Evolutionary conservation across 176 grass and related monocot species (phyloP).

Genomic region (sorghum (Sorghum bicolor)): DNA sequence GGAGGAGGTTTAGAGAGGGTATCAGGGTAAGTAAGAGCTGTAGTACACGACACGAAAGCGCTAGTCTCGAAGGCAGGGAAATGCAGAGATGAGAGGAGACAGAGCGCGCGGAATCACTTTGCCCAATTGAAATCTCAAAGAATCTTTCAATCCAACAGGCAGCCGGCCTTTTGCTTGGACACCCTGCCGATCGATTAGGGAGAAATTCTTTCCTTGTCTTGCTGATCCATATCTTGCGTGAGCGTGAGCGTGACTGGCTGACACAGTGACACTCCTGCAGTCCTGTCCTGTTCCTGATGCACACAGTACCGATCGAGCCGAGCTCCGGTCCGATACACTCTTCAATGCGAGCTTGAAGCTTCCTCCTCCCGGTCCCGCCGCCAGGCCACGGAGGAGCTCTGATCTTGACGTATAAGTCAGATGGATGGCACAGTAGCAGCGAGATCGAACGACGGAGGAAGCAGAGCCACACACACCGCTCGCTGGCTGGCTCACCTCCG

Average conservation of each 20-base stretch:
- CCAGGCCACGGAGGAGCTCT: not conserved
- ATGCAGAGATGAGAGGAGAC: conserved; percentile 15
- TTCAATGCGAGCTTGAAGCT: not conserved
- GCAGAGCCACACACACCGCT: not conserved
- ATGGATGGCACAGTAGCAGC: not conserved
- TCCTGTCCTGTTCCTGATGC: no score
- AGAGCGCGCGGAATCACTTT: conserved; percentile 50
- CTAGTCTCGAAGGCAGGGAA: conserved; percentile 22
- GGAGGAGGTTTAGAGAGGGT: not conserved
- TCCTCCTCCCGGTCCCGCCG: no score
- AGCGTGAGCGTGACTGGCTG: not conserved
- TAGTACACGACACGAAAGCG: conserved; percentile 16
- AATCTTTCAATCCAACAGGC: conserved; percentile 18
- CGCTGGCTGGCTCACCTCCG: not conserved
- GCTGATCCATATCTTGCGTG: not conserved
- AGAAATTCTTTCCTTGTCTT: not conserved
- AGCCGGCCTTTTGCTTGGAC: not conserved
- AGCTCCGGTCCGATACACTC: not conserved
- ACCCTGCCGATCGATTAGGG: not conserved
- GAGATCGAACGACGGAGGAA: not conserved
- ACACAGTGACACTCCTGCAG: no score
- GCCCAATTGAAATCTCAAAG: conserved; percentile 33
- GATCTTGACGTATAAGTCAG: not conserved
- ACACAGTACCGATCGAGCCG: not conserved
- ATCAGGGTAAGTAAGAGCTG: not conserved